Evolutionary conservation across 305 asterid genomes (phyloP), one percentile per base, ranked within the genome.

Genomic region (Fraxinus platypoda): DNA sequence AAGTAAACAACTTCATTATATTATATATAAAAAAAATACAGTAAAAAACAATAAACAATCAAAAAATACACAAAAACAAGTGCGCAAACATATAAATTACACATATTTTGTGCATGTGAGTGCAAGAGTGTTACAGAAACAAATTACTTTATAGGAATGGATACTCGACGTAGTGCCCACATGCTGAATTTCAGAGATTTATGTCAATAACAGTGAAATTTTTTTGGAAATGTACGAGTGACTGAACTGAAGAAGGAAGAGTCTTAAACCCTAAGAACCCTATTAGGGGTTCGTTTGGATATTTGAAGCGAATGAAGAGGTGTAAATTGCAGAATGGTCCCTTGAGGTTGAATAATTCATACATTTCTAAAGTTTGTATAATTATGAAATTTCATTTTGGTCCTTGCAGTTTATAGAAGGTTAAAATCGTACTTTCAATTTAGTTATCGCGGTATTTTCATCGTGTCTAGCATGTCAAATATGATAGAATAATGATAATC

Each of bases 101-200:
- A 52, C 8, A n/a, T 54, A 4, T 54, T 17, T n/a, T 54, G 64
- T 54, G 19, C 15, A 52, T 52, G 9, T n/a, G 25, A 54, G 64
- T 1, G 11, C 64, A 54, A n/a, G 25, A 17, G 8, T 17, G 23
- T 52, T 17, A 26, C 8, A 75, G 30, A 57, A 57, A 83, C 33
- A 34, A 28, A 78, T 52, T 84, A 90, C 97, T 86, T 86, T 79
- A 93, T 33, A 52, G 88, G 91, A 68, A 70, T 80, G 68, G 88
- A 89, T 59, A 87, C 88, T 81, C 92, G 87, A 34, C 95, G 95
- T 80, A 90, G 80, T 17, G 94, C 86, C 92, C 90, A 90, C 97
- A 93, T 93, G 66, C 30, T 75, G 79, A 31, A 74, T 12, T 28
- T 33, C 34, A 59, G 33, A 4, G 19, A 28, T 28, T 19, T 72